Evolutionary conservation across 257 asterid species (phyloP), one percentile per base, ranked within the genome.

Genomic region (Lycium barbarum): DNA sequence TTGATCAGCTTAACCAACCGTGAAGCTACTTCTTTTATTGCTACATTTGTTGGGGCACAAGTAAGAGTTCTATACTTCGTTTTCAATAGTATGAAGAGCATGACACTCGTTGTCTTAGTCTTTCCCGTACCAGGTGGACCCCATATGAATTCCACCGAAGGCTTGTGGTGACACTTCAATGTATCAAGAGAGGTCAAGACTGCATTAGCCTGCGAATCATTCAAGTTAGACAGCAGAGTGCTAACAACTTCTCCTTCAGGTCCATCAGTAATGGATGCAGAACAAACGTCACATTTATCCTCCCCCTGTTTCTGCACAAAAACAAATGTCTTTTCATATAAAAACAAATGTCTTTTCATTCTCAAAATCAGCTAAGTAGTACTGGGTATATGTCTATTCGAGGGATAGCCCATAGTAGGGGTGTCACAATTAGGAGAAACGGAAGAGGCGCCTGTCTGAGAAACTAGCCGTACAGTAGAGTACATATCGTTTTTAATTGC

Each of bases 131-230:
- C 88, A 40, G 88, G 88, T 40, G 88, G 88, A 14, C 88, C 88
- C 88, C 88, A 86, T 54, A 86, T 83, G 7, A 86, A 86, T 76
- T 86, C 61, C 47, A 86, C 81, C 15, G 83, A 47, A 22, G 84
- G 62, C 47, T 76, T 38, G 22, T 86, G 86, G 26, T 47, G 5
- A 78, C 88, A 86, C 61, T 83, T 79, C 74, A 79, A 20, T 61
- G 57, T 40, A 65, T 61, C 71, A 83, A 86, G 80, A 53, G 81
- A 83, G 71, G 73, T 18, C 71, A 74, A 36, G 55, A 86, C 59
- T 65, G 88, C 88, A 54, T 63, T 83, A 2, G 55, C 85, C 66
- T 92, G 95, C 1, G 94, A 89, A 72, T 89, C 89, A 72, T 92
- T 92, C 53, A 90, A 81, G 76, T 53, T 83, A 38, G 90, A 81